Evolutionary conservation across 345 rosid species (phyloP), one percentile per base, ranked within the genome.

Genomic region (Populus pruinosa): DNA sequence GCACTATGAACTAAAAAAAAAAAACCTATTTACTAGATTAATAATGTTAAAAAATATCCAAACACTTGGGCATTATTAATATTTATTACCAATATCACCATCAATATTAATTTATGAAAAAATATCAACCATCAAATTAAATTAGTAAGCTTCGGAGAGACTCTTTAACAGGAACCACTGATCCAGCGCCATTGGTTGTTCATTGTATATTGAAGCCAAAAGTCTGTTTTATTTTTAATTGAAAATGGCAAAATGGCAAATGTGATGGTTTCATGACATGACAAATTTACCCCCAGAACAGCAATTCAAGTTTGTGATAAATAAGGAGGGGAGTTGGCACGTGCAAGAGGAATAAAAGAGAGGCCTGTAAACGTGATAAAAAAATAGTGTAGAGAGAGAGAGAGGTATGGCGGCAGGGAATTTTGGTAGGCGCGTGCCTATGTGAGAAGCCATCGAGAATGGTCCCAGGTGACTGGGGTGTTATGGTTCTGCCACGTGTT

Each of bases 381-480:
- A 80, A 27, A 59, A 25, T 8, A 69, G 72, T 4, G 72, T 9
- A 39, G 41, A 43, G 53, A 39, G 29, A 39, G 29, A 27, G 73
- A 14, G 75, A 13, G 21, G 63, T 50, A 53, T 67, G 89, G 86
- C 92, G 88, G 92, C 88, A 81, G 87, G 82, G 87, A 85, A 81
- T 87, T 82, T 82, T 81, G 79, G 77, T 74, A 77, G 76, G 87
- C 82, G 87, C 89, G 81, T 83, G 88, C 85, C 81, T 17, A 70
- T 1, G 39, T 5, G 70, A 70, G 86, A 85, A 83, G 83, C 85
- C 79, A 67, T 31, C 83, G 1, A 63, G 36, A 5, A 76, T 82
- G 88, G 90, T 88, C 90, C 88, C 61, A 23, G 16, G 23, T 0
- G 0, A 3, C 2, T 0, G n/a, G 72, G 36, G 47, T 56, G 83